Evolutionary conservation across 2,329 filamentous ascomycete genomes (phyloP).

Genomic region (Neonectria magnoliae): DNA sequence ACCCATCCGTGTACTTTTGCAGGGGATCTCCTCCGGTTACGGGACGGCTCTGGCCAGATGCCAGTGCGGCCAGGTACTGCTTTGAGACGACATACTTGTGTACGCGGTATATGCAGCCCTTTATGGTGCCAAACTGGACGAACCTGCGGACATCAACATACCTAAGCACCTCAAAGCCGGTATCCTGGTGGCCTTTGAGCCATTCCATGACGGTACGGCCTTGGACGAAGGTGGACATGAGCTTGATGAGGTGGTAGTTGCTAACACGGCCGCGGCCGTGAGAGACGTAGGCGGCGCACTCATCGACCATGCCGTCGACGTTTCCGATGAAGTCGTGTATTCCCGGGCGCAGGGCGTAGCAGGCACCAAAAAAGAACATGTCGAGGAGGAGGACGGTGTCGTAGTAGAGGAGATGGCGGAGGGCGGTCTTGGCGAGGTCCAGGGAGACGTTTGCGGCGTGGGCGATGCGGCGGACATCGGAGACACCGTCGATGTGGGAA

Average conservation of each 20-base stretch:
- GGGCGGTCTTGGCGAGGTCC: conserved; percentile 83
- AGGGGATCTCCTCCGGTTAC: conserved; percentile 60
- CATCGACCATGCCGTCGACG: conserved; percentile 77
- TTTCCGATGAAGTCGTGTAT: conserved; percentile 85
- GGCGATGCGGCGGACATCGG: conserved; percentile 88
- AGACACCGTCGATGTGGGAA: conserved; percentile 88
- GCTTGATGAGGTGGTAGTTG: conserved; percentile 76
- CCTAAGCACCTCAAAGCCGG: conserved; percentile 71
- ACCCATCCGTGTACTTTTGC: conserved; percentile 76
- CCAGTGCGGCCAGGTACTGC: conserved; percentile 66
- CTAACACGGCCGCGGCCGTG: conserved; percentile 55
- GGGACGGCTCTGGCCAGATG: conserved; percentile 61
- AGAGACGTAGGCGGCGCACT: conserved; percentile 87
- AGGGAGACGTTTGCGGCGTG: conserved; percentile 86
- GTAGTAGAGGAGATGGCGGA: conserved; percentile 93
- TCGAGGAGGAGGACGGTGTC: conserved; percentile 90
- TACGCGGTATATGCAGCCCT: conserved; percentile 90
- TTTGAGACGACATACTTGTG: conserved; percentile 87
- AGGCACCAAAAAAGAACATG: conserved; percentile 92
- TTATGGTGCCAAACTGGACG: conserved; percentile 95
- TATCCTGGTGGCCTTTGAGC: conserved; percentile 78
- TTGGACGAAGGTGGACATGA: conserved; percentile 87
- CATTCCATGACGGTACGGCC: conserved; percentile 88
- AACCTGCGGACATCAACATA: conserved; percentile 90
- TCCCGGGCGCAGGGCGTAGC: conserved; percentile 83